Conservation (phyloP, 2,329 filamentous ascomycete genomes). For the Colletotrichum magnum region DNA sequence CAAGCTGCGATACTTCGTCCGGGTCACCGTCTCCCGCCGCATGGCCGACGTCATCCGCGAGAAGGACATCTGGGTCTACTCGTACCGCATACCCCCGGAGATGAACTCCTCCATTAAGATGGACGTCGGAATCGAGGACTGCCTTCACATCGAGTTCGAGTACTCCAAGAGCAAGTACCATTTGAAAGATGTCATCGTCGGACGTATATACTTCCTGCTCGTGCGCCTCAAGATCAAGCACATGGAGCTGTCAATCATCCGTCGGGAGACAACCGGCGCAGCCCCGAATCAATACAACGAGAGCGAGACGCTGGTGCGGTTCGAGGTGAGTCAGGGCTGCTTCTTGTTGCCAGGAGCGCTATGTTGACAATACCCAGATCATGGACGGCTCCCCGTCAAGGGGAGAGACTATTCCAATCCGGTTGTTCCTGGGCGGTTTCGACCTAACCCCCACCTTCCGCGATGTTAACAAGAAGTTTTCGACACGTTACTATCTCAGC, state of each 20-base stretch:
- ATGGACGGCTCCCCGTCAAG: slow-evolving; percentile 99
- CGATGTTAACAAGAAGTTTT: slow-evolving; percentile 99
- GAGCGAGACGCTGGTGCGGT: slow-evolving; percentile 96
- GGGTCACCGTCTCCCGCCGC: slow-evolving; percentile 94
- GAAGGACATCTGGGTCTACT: slow-evolving; percentile 99
- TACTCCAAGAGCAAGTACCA: slow-evolving; percentile 99
- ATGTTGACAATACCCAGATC: slow-evolving; percentile 69
- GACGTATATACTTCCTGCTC: slow-evolving; percentile 97
- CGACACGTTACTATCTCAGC: slow-evolving; percentile 96
- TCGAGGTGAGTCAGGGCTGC: slow-evolving; percentile 74
- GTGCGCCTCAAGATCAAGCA: slow-evolving; percentile 99
- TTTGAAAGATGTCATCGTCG: slow-evolving; percentile 98
- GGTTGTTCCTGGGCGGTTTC: slow-evolving; percentile 96
- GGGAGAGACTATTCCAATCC: slow-evolving; percentile 94
- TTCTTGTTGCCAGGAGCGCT: background rate
- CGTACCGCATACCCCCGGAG: slow-evolving; percentile 97
- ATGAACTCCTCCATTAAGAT: slow-evolving; percentile 99
- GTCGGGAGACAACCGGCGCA: slow-evolving; percentile 94
- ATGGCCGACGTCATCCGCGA: slow-evolving; percentile 99
- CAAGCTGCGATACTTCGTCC: slow-evolving; percentile 97
- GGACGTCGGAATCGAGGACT: slow-evolving; percentile 99
- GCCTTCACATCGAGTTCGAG: slow-evolving; percentile 98
- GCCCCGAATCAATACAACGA: slow-evolving; percentile 99
- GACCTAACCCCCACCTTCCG: slow-evolving; percentile 98
- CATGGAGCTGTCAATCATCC: slow-evolving; percentile 98